Evolutionary conservation across 805 yeast genomes (phyloP), one percentile per base, ranked within the genome.

Genomic region (Torulaspora maleeae): DNA sequence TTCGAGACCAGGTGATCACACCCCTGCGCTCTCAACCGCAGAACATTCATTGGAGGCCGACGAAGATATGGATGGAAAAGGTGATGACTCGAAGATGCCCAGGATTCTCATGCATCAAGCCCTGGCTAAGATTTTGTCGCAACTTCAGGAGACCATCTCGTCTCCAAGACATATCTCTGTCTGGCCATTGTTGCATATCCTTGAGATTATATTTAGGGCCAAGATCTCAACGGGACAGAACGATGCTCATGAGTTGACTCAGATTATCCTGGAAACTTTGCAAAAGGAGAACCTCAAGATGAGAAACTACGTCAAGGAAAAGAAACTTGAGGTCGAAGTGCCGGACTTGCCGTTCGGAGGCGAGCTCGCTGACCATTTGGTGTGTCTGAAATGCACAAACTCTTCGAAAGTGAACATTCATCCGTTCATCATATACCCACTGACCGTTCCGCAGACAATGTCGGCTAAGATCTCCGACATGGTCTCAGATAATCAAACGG

Each of bases 241-340:
- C 59, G 99, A 91, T 68, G 96, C 98, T 0, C 97, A 93, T 56
- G 99, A 91, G 59, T 72, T 93, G 51, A 76, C 91, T 25, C 95
- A 88, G 60, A 66, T 87, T 42, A 73, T 90, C 16, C 68, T 91
- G 17, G 95, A 90, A 56, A 82, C 91, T 0, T 69, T 93, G 41
- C 80, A 83, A 41, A 74, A 73, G 44, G 97, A 91, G 59, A 73
- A 77, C 52, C 55, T 69, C 8, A 67, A 65, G 36, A 48, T 81
- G 38, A 64, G 61, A 27, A 69, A 66, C 38, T 69, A 68, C 41
- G 53, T 53, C 9, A 55, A 55, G 27, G 43, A 41, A 10, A 48
- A 50, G 8, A 42, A 45, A 1, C 36, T 55, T 27, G 55, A 56
- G 13, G 46, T 43, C 2, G 40, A 38, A 10, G 56, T 80, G 2